Conservation (phyloP, 768 basidiomycete genomes). For the Floccularia luteovirens region DNA sequence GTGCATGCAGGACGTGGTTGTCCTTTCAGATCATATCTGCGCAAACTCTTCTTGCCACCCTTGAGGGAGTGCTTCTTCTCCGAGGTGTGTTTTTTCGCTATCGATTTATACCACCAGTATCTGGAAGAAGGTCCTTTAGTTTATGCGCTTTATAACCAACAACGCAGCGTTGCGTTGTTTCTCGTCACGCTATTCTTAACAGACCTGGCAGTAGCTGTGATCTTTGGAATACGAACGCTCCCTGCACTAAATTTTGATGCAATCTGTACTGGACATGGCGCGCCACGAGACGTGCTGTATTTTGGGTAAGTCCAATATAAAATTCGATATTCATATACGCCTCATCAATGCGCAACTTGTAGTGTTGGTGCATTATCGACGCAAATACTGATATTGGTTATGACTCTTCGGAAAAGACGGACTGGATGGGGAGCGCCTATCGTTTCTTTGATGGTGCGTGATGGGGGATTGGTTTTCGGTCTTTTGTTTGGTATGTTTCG, state of each 20-base stretch:
- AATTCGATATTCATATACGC: not conserved
- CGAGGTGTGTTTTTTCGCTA: not conserved
- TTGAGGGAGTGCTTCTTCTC: not conserved
- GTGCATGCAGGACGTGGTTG: not conserved
- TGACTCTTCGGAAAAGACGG: constrained; percentile 1
- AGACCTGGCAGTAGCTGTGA: not conserved
- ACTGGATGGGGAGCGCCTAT: not conserved
- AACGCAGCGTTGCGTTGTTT: not conserved
- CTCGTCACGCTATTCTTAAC: not conserved
- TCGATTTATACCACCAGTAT: not conserved
- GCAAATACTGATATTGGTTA: not conserved
- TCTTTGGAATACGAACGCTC: not conserved
- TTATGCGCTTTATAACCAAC: constrained; percentile 3
- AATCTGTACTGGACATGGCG: constrained; percentile 1
- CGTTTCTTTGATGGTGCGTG: constrained; percentile 1
- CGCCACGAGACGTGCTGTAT: not conserved
- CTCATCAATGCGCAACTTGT: not conserved
- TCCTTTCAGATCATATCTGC: constrained; percentile 1
- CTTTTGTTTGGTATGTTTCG: constrained; percentile 1
- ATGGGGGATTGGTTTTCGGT: constrained; percentile 3
- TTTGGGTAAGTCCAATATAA: constrained; percentile 2
- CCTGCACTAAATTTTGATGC: not conserved
- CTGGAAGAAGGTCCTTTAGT: not conserved
- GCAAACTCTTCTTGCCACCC: not conserved
- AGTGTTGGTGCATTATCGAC: constrained; percentile 1